Percentiles rank a stretch among this genome's conserved stretches.
These are phyloP conservation scores for Fabrea salina DNA, from an alignment of 169 alveolate species.

Conservation along the genomic window DNA sequence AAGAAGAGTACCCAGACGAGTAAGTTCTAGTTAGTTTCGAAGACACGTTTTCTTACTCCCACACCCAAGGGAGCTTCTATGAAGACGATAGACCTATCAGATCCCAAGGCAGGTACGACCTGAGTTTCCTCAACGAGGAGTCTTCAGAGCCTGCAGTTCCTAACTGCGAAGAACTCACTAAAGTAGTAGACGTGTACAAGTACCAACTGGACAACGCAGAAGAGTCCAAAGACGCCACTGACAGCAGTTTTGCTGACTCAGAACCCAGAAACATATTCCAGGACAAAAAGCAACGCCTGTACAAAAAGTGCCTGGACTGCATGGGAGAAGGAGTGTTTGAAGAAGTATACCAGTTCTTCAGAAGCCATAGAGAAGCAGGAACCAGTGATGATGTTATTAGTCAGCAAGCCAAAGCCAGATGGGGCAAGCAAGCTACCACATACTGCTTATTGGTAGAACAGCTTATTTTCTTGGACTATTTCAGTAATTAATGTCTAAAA, in stretches of 20 bases:
- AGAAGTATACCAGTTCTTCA: neutral
- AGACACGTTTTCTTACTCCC: too few species aligned
- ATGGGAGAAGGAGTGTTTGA: conserved; percentile 17
- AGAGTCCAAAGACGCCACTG: neutral
- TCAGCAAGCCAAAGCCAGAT: neutral
- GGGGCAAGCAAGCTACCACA: conserved; percentile 11
- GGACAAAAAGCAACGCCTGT: neutral
- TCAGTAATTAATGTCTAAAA: conserved; percentile 25
- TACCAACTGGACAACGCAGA: neutral
- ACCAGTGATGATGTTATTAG: conserved; percentile 20
- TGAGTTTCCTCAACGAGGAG: neutral
- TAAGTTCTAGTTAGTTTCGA: too few species aligned
- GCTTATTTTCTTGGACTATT: conserved; percentile 30
- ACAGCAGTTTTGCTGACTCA: neutral
- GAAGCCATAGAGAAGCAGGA: neutral
- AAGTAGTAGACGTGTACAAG: neutral
- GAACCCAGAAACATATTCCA: neutral
- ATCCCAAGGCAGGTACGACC: conserved; percentile 19
- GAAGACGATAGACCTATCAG: conserved; percentile 16
- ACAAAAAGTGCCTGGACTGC: neutral
- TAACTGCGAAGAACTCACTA: conserved; percentile 10
- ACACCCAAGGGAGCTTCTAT: too few species aligned
- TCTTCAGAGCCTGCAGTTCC: neutral
- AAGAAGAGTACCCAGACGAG: too few species aligned
- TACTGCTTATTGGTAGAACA: conserved; percentile 29